Base-by-base conservation (phyloP, 306 rosid species). In the Castanea crenata region DNA sequence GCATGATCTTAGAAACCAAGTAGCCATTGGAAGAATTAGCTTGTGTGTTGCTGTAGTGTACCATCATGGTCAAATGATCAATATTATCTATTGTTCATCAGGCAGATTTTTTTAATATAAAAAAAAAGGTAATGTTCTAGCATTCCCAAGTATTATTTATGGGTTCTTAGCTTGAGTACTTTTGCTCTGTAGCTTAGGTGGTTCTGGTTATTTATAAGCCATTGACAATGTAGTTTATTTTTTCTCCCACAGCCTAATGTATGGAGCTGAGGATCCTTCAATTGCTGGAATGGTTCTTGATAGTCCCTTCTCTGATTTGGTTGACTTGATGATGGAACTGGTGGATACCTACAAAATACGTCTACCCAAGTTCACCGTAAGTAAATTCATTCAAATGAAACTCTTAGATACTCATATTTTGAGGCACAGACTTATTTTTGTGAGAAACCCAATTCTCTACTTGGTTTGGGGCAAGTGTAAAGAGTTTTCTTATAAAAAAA, bases 221-320 rank as follows among this genome's bases (percentile, higher is more conserved):
- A 67, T 69, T 91, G 73, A 78, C 85, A 69, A 38, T 84, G 7
- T 38, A 62, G 75, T 41, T 38, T 38, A 38, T 74, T 23, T 74
- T 51, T 57, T 83, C 82, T 14, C 75, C 77, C 81, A 86, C 93
- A 95, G 99, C 92, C 96, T 95, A 76, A 85, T 93, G 93, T 95
- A 93, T 88, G 98, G 96, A 75, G 91, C 97, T 49, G 99, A 91
- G 86, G 97, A 95, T 87, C 99, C 98, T 89, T 95, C 99, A 64
- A 93, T 95, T 74, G 98, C 98, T 52, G 98, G 97, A 85, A 90
- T 95, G 92, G 99, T 92, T 81, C 90, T 95, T 76, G 99, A 95
- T 82, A 95, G 98, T 69, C 99, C 99, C 73, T 93, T 95, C 82
- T 89, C 99, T 71, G 96, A 91, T 83, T 89, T 95, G 91, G 97